Percentiles rank a stretch among this genome's conserved stretches.
Conservation (phyloP, 305 asterid species). For the Withania somnifera region DNA sequence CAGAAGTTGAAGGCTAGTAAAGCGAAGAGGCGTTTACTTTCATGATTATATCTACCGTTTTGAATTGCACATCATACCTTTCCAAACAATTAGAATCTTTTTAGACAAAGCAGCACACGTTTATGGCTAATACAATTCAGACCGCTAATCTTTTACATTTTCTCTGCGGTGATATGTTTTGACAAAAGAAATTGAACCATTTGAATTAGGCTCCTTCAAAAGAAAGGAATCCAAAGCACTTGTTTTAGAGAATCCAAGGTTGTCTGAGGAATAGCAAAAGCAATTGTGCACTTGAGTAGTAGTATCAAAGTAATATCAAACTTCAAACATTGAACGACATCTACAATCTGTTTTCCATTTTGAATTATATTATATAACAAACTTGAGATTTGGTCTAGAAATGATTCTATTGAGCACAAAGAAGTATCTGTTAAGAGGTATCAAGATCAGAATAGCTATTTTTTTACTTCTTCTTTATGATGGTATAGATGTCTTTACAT, state of each 20-base stretch:
- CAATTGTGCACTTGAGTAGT: neutral
- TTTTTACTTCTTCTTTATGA: too few species aligned
- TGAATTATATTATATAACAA: neutral
- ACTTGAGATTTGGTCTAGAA: too few species aligned
- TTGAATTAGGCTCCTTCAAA: neutral
- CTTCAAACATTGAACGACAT: neutral
- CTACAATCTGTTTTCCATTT: neutral
- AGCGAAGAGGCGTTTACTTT: neutral
- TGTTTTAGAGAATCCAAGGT: neutral
- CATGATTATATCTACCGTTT: neutral
- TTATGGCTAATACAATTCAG: neutral
- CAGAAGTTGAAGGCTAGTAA: neutral
- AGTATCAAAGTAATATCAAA: neutral
- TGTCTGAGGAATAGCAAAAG: neutral
- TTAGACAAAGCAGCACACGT: neutral
- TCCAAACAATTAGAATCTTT: neutral
- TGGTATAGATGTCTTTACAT: too few species aligned
- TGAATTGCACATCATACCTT: neutral
- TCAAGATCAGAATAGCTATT: too few species aligned
- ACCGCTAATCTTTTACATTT: neutral
- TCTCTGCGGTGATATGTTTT: neutral
- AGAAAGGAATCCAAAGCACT: neutral
- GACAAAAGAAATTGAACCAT: neutral
- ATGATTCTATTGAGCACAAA: too few species aligned
- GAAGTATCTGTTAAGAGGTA: too few species aligned